Evolutionary conservation across 345 rosid species (phyloP), one percentile per base, ranked within the genome.

Genomic region (Salix exigua): DNA sequence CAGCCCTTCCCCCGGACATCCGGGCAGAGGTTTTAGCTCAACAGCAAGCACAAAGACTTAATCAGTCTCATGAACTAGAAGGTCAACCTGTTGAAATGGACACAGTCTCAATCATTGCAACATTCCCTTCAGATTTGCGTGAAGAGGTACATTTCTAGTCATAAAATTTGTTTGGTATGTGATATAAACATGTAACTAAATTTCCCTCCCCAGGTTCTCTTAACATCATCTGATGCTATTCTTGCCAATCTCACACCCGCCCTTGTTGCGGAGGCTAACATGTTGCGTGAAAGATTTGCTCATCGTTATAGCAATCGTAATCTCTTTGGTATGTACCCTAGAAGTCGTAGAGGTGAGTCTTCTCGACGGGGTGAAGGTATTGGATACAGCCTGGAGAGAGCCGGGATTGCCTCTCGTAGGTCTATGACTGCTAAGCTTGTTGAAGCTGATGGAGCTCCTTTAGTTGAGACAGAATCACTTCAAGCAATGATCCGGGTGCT

Each of bases 41-140:
- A 85, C 99, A 95, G 77, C 97, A 91, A 83, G 97, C 96, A 53
- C 99, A 95, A 75, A 91, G 97, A 83, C 78, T 87, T 80, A 92
- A 91, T 75, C 97, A 95, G 78, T 89, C 97, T 78, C 97, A 91
- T 80, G 99, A 95, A 82, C 97, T 93, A 68, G 99, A 95, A 88
- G 99, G 99, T 58, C 97, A 95, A 86, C 99, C 99, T 1, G 99
- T 95, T 77, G 99, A 95, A 88, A 95, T 95, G 99, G 99, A 95
- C 85, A 90, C 99, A 0, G 99, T 95, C 68, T 95, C 99, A 73
- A 95, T 95, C 73, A 93, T 95, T 81, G 97, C 99, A 30, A 93
- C 99, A 14, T 95, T 95, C 88, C 97, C 99, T 65, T 90, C 97
- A 35, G 99, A 95, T 58, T 80, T 95, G 80, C 91, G 99, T 62